phyloP scores from a whole-genome alignment of 2,329 filamentous ascomycete species.

The Cladosporium sp. region DNA sequence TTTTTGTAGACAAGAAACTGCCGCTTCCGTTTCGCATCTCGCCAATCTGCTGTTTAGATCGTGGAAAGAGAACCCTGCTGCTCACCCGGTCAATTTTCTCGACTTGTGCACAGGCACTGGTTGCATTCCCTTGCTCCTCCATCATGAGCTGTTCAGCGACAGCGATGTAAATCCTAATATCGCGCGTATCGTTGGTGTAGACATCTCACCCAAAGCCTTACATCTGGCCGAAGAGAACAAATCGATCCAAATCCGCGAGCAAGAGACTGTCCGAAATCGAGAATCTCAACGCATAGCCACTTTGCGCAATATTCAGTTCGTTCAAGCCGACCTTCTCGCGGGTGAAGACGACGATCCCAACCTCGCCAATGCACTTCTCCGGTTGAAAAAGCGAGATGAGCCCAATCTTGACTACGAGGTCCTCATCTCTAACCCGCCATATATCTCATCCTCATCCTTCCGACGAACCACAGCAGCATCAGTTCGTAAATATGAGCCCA shows the following conservation, averaged over 20 bases:
- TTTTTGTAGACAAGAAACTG: conserved; percentile 42
- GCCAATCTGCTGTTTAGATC: conserved; percentile 24
- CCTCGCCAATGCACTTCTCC: background rate
- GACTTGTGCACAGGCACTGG: conserved; percentile 90
- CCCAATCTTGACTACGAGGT: conserved; percentile 45
- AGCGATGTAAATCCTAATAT: conserved; percentile 31
- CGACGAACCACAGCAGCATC: conserved; percentile 61
- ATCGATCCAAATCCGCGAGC: conserved; percentile 40
- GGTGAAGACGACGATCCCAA: background rate
- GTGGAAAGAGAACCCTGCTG: conserved; percentile 12
- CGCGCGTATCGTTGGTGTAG: conserved; percentile 59
- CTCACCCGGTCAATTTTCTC: conserved; percentile 54
- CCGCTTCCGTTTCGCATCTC: conserved; percentile 35
- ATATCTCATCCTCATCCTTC: conserved; percentile 67
- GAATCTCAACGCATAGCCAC: background rate
- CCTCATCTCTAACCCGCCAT: conserved; percentile 84
- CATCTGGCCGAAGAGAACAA: conserved; percentile 60
- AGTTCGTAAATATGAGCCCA: conserved; percentile 78
- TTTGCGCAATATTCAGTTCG: conserved; percentile 27
- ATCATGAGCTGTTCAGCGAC: conserved; percentile 50
- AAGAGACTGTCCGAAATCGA: background rate
- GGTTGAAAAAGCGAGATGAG: background rate
- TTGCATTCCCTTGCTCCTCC: conserved; percentile 77
- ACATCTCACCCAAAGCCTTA: conserved; percentile 65
- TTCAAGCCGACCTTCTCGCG: conserved; percentile 31